phyloP scores from a whole-genome alignment of 495 filamentous ascomycete genomes.

The Hypomontagnella submonticulosa region DNA sequence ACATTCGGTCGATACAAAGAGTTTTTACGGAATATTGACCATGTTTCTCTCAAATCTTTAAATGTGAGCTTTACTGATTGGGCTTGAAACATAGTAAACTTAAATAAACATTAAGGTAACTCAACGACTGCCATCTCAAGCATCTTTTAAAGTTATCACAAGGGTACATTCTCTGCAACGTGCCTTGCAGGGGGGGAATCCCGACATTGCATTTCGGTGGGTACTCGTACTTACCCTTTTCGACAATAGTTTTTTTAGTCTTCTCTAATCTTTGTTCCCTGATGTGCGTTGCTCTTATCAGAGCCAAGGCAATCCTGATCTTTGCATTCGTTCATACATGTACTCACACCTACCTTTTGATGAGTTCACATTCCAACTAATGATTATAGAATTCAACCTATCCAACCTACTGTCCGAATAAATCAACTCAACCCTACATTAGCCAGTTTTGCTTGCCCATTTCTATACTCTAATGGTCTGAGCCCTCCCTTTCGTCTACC shows the following conservation, averaged over 20 bases:
- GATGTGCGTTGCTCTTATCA: constrained; percentile 34
- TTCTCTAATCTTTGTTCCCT: constrained; percentile 23
- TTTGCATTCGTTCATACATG: neutral
- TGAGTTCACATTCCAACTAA: no score
- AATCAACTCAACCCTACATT: no score
- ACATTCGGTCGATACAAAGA: no score
- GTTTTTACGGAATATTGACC: no score
- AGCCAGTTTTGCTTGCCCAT: no score
- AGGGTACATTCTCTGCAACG: constrained; percentile 33
- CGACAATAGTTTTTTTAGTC: constrained; percentile 31
- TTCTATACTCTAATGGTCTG: neutral
- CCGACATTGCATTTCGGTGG: constrained; percentile 17
- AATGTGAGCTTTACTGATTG: no score
- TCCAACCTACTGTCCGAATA: no score
- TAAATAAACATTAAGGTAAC: no score
- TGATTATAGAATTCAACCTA: no score
- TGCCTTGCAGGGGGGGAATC: constrained; percentile 33
- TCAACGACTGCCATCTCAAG: constrained; percentile 9
- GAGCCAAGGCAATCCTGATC: constrained; percentile 5
- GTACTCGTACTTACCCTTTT: constrained; percentile 32
- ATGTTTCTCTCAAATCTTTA: no score
- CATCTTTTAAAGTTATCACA: constrained; percentile 38
- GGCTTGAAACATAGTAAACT: no score
- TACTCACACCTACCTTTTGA: neutral
- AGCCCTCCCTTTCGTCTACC: constrained; percentile 13